Conservation (phyloP, 2,329 filamentous ascomycete genomes). For the Alternaria hordeiaustralica region DNA sequence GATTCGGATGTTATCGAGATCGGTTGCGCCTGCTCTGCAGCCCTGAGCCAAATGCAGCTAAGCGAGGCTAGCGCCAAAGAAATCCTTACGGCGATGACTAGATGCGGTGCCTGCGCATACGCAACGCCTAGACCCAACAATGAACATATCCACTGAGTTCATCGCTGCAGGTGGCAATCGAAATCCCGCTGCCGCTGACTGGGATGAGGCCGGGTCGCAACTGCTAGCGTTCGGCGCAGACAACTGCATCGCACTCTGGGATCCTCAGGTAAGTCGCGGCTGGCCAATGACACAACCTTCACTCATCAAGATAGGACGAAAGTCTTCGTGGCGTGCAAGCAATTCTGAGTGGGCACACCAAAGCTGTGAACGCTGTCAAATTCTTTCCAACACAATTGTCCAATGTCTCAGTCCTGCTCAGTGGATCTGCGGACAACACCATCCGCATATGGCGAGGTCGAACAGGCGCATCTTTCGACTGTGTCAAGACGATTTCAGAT, state of each 20-base stretch:
- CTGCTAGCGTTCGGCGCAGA: conserved; percentile 88
- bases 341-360: conserved; percentile 77
- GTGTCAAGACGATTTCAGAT: conserved; percentile 61
- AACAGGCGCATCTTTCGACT: conserved; percentile 44
- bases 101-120: conserved; percentile 17
- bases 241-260: conserved; percentile 88
- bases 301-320: conserved; percentile 48
- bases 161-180: conserved; percentile 87
- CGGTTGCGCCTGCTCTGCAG: conserved; percentile 10
- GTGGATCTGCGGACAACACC: conserved; percentile 80
- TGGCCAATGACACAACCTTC: background rate
- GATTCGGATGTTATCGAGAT: background rate
- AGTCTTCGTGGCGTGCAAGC: conserved; percentile 64
- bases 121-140: conserved; percentile 27
- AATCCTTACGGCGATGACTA: conserved; percentile 36
- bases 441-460: conserved; percentile 67
- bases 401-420: conserved; percentile 68
- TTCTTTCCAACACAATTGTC: conserved; percentile 68
- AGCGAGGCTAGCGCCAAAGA: conserved; percentile 43
- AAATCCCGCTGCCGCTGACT: conserved; percentile 88
- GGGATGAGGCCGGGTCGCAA: conserved; percentile 69
- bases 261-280: conserved; percentile 69
- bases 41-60: conserved; percentile 13
- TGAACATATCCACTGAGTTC: conserved; percentile 53
- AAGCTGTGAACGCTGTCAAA: conserved; percentile 80